Percentiles rank a stretch among this genome's conserved stretches.
Evolutionary conservation across 2,329 filamentous ascomycete species (phyloP).

Genomic region (Pyrenochaeta sp.): DNA sequence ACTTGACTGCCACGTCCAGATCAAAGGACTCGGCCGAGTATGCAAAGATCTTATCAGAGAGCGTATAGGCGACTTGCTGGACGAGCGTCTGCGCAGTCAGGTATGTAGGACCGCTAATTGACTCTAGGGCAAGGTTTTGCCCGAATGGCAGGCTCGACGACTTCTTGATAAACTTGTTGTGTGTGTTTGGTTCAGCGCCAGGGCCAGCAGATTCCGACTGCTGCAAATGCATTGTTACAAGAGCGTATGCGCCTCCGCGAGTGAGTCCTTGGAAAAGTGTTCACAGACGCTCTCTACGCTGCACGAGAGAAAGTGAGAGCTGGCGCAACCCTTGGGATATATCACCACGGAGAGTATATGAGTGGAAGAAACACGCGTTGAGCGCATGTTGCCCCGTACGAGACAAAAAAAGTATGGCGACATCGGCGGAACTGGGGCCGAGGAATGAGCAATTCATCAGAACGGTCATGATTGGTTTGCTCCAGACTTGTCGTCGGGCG

Average conservation of each 20-base stretch:
- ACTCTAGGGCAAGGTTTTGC: slow-evolving; percentile 59
- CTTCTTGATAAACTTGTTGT: slow-evolving; percentile 51
- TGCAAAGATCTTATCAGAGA: slow-evolving; percentile 97
- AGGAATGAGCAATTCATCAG: slow-evolving; percentile 30
- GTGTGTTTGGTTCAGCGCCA: slow-evolving; percentile 37
- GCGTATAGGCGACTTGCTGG: slow-evolving; percentile 92
- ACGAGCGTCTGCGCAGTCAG: slow-evolving; percentile 91
- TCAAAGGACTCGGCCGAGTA: slow-evolving; percentile 96
- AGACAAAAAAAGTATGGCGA: slow-evolving; percentile 33
- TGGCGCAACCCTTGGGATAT: slow-evolving; percentile 15
- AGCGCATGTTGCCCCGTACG: slow-evolving; percentile 18
- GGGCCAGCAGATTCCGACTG: slow-evolving; percentile 49
- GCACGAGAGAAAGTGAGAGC: slow-evolving; percentile 15
- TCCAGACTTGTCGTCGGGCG: slow-evolving; percentile 28
- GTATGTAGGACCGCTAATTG: slow-evolving; percentile 87
- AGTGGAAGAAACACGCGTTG: slow-evolving; percentile 15
- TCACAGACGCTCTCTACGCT: slow-evolving; percentile 14
- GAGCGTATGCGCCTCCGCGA: slow-evolving; percentile 16
- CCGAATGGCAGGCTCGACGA: slow-evolving; percentile 63
- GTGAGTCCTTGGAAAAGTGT: slow-evolving; percentile 12
- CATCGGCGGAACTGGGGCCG: slow-evolving; percentile 39
- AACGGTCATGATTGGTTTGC: slow-evolving; percentile 40
- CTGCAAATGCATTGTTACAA: slow-evolving; percentile 48
- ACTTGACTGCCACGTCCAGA: slow-evolving; percentile 81
- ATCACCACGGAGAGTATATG: slow-evolving; percentile 26